phyloP scores from a whole-genome alignment of 345 rosid species.

The Excoecaria agallocha region DNA sequence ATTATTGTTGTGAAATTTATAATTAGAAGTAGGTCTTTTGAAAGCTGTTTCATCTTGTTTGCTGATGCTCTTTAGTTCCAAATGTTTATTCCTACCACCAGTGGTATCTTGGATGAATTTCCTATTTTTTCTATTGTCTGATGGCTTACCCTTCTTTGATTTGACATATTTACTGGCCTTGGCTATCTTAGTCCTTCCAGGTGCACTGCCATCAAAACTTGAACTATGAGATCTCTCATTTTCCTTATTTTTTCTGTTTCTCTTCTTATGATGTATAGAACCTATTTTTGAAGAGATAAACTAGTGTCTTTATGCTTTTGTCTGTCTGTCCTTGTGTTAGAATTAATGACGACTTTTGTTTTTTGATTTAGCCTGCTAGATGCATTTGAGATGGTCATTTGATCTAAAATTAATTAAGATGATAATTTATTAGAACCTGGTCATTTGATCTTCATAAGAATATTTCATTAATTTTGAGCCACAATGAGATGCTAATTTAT shows the following conservation, averaged over 20 bases:
- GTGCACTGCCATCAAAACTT: slow-evolving; percentile 14
- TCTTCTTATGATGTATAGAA: slow-evolving; percentile 15
- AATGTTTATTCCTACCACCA: slow-evolving; percentile 21
- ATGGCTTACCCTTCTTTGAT: slow-evolving; percentile 11
- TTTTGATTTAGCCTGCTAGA: too few relatives aligned
- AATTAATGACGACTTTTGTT: too few relatives aligned
- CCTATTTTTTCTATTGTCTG: slow-evolving; percentile 19
- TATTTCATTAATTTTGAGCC: too few relatives aligned
- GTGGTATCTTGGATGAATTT: slow-evolving; percentile 7
- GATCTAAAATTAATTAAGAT: too few relatives aligned
- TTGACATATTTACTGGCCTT: slow-evolving; percentile 11
- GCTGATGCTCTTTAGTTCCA: slow-evolving; percentile 6
- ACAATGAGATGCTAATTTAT: too few relatives aligned
- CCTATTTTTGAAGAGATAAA: background rate
- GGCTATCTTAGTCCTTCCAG: slow-evolving; percentile 17
- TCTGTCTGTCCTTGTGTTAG: slow-evolving; percentile 32
- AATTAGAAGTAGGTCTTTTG: slow-evolving; percentile 14
- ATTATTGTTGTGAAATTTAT: slow-evolving; percentile 17
- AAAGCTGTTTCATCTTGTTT: slow-evolving; percentile 7
- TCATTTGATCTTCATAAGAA: too few relatives aligned
- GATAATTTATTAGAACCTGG: too few relatives aligned
- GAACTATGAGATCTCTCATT: slow-evolving; percentile 1
- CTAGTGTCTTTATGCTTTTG: slow-evolving; percentile 22
- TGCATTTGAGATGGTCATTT: too few relatives aligned
- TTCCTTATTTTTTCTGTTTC: slow-evolving; percentile 25